A percentile compares a stretch with the other conserved stretches of the same genome.
Conservation (phyloP, 768 basidiomycete species). For the Mycena floridula region DNA sequence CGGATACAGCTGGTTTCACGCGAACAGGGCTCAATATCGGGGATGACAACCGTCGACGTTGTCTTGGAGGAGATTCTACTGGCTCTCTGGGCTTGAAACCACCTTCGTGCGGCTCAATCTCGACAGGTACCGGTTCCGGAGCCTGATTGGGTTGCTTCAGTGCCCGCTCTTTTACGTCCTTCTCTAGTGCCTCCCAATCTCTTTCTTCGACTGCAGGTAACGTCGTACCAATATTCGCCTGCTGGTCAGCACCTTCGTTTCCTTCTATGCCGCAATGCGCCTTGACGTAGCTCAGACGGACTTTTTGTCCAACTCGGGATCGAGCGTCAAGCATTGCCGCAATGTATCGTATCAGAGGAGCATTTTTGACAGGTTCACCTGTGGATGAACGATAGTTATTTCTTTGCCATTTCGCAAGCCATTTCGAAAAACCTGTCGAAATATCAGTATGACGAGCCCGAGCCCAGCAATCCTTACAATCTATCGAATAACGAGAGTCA, state of each 20-base stretch:
- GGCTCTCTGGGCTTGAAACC: background rate
- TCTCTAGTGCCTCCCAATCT: conserved; percentile 48
- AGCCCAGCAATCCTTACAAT: conserved; percentile 42
- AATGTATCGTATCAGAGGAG: conserved; percentile 63
- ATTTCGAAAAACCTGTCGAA: conserved; percentile 55
- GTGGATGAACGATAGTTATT: conserved; percentile 43
- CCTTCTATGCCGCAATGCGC: conserved; percentile 76
- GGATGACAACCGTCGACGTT: too few relatives aligned
- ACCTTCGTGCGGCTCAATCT: background rate
- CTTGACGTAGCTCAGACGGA: conserved; percentile 66
- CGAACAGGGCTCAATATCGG: too few relatives aligned
- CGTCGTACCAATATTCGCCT: conserved; percentile 56
- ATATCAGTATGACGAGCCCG: conserved; percentile 2
- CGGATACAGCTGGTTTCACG: too few relatives aligned
- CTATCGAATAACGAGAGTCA: conserved; percentile 81
- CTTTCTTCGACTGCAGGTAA: conserved; percentile 37
- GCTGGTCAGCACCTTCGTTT: conserved; percentile 81
- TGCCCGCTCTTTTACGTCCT: conserved; percentile 1
- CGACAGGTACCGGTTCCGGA: background rate
- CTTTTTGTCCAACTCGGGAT: conserved; percentile 40
- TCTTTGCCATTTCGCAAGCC: conserved; percentile 62
- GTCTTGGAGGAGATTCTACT: too few relatives aligned
- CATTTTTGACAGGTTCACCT: conserved; percentile 67
- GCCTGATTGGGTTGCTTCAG: background rate
- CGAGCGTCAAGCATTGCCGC: conserved; percentile 54